Base-by-base conservation (phyloP, 2,329 filamentous ascomycete genomes). In the Exophiala sp. region DNA sequence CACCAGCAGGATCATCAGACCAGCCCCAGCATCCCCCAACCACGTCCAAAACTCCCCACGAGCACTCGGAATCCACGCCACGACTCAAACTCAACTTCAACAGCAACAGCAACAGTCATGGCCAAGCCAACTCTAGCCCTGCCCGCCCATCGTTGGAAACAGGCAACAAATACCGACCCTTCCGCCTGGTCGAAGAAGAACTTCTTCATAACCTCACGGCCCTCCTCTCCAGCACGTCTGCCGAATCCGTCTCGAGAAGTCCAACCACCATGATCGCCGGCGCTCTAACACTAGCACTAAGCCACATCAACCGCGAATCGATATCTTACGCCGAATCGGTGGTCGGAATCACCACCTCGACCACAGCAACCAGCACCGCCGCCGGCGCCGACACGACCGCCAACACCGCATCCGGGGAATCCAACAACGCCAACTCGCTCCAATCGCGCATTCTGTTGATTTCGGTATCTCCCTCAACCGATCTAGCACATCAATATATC, bases 111-210 rank as follows among this genome's bases (percentile, higher is more conserved):
- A 48, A 66, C 37, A 11, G 19, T 16, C 14, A 18, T 37, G 34
- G 19, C 55, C 62, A 34, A 54, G 63, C 22, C 39, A 23, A n/a
- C 18, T 24, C n/a, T 41, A 13, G 23, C 19, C 39, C 13, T 46
- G 19, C 35, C 3, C 21, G 57, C 19, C 55, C 50, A 45, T 61
- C 56, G 16, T 64, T 63, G 34, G 62, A 63, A 39, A 68, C 70
- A 62, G 83, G 86, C 41, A 96, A 95, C 74, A 97, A 97, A 70
- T 97, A 93, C 70, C 86, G 89, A 0, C 88, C 89, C 41, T 97
- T 97, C 66, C 83, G 87, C 16, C 78, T 89, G 52, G 83, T 98
- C 60, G 91, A 98, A 68, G 76, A 84, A 52, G 82, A 86, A 53
- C 81, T 98, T 48, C 75, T 93, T 32, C 70, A 74, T 14, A 88